Conservation (phyloP, 305 asterid genomes). For the Fraxinus sp. region DNA sequence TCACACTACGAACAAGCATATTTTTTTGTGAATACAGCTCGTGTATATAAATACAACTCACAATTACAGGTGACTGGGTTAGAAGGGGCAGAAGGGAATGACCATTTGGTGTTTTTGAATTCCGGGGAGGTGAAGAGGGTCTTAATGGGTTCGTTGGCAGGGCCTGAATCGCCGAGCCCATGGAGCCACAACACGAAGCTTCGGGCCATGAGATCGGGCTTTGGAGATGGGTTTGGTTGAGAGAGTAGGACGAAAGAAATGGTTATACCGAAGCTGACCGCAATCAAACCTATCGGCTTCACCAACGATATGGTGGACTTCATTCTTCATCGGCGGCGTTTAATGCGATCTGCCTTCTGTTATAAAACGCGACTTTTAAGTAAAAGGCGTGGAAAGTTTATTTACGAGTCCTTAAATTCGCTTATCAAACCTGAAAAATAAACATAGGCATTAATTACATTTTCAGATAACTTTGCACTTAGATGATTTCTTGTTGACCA, state of each 20-base stretch:
- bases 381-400: neutral
- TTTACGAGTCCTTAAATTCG: neutral
- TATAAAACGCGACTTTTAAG: neutral
- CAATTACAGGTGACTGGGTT: slow-evolving; percentile 85
- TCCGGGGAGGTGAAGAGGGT: slow-evolving; percentile 69
- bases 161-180: slow-evolving; percentile 93
- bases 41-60: slow-evolving; percentile 34
- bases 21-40: neutral
- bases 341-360: neutral
- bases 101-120: slow-evolving; percentile 71
- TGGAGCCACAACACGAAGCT: slow-evolving; percentile 88
- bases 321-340: slow-evolving; percentile 33
- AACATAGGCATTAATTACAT: neutral
- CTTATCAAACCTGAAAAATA: neutral
- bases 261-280: slow-evolving; percentile 52
- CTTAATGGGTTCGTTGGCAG: slow-evolving; percentile 87
- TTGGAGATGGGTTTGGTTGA: slow-evolving; percentile 24
- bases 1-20: neutral
- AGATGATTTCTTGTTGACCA: neutral
- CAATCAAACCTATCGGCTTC: slow-evolving; percentile 45
- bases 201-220: slow-evolving; percentile 59
- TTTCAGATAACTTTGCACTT: neutral
- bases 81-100: slow-evolving; percentile 91
- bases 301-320: slow-evolving; percentile 25
- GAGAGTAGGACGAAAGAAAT: slow-evolving; percentile 42